Evolutionary conservation across 495 filamentous ascomycete genomes (phyloP).

Genomic region (Parathielavia appendiculata): DNA sequence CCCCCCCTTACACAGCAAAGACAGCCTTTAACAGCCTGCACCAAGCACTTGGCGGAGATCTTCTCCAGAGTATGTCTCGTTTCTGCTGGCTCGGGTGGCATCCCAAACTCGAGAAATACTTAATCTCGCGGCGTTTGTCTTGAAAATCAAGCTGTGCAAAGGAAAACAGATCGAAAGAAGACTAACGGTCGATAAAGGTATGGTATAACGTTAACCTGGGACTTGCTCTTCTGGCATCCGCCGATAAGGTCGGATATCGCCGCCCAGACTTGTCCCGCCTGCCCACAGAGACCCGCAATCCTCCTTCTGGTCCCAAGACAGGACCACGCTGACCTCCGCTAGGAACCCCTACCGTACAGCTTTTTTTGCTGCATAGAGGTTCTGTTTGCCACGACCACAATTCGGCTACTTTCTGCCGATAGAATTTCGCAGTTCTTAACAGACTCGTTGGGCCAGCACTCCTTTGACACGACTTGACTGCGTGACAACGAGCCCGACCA

Average conservation of each 20-base stretch:
- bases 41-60: background rate
- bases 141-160: background rate
- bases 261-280: slow-evolving; percentile 4
- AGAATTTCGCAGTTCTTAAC: slow-evolving; percentile 4
- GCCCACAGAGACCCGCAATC: slow-evolving; percentile 12
- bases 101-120: slow-evolving; percentile 8
- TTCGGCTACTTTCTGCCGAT: background rate
- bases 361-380: slow-evolving; percentile 6
- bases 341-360: slow-evolving; percentile 2
- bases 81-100: slow-evolving; percentile 13
- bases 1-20: background rate
- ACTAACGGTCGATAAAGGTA: too few species aligned
- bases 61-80: slow-evolving; percentile 22
- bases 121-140: slow-evolving; percentile 12
- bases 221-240: too few species aligned
- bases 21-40: background rate
- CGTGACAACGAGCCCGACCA: background rate
- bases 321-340: background rate
- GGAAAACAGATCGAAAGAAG: background rate
- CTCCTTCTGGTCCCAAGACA: background rate
- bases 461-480: background rate
- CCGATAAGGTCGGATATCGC: slow-evolving; percentile 6
- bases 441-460: background rate
- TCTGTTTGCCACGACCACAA: slow-evolving; percentile 9
- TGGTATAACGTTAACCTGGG: too few species aligned